Evolutionary conservation across 176 grass and related monocot genomes (phyloP), one percentile per base, ranked within the genome.

Genomic region (Avena atlantica): DNA sequence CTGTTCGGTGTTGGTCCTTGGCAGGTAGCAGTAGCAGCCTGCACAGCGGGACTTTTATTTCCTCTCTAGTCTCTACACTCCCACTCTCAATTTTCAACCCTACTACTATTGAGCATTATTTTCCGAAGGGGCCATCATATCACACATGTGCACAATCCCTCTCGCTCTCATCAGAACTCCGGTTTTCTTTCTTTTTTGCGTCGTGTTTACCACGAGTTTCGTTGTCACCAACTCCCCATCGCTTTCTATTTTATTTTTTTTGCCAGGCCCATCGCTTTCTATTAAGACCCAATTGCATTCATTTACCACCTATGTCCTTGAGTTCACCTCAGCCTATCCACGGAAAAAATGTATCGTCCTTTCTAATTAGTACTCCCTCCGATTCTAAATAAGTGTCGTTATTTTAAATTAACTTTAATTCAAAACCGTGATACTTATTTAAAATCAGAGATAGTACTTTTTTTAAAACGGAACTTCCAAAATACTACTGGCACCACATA

Each of bases 1-100:
- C 2, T 51, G 2, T 1, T 75, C 27, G 72, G 72, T 9, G 72
- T 7, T 52, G 13, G 73, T 52, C 73, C 73, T 76, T 27, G 73
- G 72, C 23, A 27, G 47, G 72, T 52, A 75, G 72, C 47, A 15
- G 72, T 52, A 75, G 72, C 47, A 15, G 72, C 72, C 72, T 16
- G 45, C 13, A 76, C 5, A 66, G 25, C 63, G 25, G 63, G 12
- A 3, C 64, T 52, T 70, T 76, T 76, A 76, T 76, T 29, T 76
- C 72, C 16, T 76, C 72, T 27, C 70, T 7, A 9, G 9, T 76
- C 72, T 27, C 70, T 7, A 9, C 21, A 6, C 69, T 48, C 70
- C 6, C 17, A 10, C 70, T 72, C 47, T 3, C 14, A 50, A 49
- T 27, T 75, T 56, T 6, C 17, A 6, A 7, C 6, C 16, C 52